phyloP scores from a whole-genome alignment of 1,139 yeast species.

The Eremothecium sinecaudum region DNA sequence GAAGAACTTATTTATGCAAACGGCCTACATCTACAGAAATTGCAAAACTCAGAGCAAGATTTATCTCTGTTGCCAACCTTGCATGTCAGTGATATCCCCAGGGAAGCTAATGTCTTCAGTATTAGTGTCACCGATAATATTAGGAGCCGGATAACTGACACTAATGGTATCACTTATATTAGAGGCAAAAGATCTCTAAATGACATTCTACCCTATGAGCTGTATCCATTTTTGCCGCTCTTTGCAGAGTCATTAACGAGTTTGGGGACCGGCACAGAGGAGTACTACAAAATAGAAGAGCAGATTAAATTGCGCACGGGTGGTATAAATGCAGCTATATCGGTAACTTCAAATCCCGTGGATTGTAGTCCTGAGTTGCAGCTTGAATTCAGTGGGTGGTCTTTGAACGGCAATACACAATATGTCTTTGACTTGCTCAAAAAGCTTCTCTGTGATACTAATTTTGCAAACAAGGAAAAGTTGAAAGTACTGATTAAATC shows the following conservation, averaged over 20 bases:
- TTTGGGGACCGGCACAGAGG: conserved; percentile 62
- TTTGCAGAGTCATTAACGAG: conserved; percentile 75
- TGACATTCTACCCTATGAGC: conserved; percentile 45
- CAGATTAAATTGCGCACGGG: conserved; percentile 78
- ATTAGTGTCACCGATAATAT: conserved; percentile 26
- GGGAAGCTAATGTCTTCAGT: conserved; percentile 39
- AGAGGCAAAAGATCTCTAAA: conserved; percentile 49
- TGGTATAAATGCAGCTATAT: conserved; percentile 56
- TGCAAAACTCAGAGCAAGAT: conserved; percentile 64
- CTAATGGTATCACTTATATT: conserved; percentile 69
- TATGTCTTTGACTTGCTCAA: conserved; percentile 57
- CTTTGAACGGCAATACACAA: conserved; percentile 56
- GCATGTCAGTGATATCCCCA: conserved; percentile 60
- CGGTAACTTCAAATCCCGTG: conserved; percentile 48
- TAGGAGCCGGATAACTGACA: conserved; percentile 45
- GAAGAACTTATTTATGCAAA: conserved; percentile 48
- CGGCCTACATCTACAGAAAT: conserved; percentile 49
- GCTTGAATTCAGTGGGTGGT: conserved; percentile 56
- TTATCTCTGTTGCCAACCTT: conserved; percentile 73
- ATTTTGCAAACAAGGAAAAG: conserved; percentile 61
- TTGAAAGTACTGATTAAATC: conserved; percentile 64
- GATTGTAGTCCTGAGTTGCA: conserved; percentile 35
- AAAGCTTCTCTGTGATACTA: conserved; percentile 60
- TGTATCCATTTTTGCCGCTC: conserved; percentile 63
- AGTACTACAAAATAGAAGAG: conserved; percentile 78